Evolutionary conservation across 139 green algal genomes (phyloP).

Genomic region (Dunaliella primolecta): DNA sequence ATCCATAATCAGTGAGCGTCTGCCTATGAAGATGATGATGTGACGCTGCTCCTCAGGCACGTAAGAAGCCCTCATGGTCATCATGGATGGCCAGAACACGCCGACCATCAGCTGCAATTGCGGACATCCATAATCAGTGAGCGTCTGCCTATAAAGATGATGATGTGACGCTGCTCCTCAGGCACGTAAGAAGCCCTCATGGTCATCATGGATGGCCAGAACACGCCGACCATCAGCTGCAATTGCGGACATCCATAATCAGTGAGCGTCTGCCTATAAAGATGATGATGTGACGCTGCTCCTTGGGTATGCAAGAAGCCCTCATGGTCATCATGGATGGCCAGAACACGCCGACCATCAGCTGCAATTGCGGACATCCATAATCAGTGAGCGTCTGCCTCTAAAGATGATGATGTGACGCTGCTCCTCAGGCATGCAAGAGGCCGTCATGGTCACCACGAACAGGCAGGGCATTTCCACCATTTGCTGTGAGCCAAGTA

Average conservation of each 20-base stretch:
- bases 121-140: neutral
- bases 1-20: no score
- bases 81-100: conserved; percentile 97
- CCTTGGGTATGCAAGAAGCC: conserved; percentile 84
- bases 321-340: conserved; percentile 94
- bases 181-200: conserved; percentile 88
- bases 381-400: no score
- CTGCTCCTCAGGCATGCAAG: conserved; percentile 90
- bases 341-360: conserved; percentile 91
- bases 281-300: conserved; percentile 91
- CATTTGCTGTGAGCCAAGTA: conserved; percentile 30
- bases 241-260: no score
- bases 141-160: no score
- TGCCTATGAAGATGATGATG: conserved; percentile 97
- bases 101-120: conserved; percentile 55
- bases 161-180: conserved; percentile 89
- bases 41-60: conserved; percentile 90
- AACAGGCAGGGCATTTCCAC: conserved; percentile 94
- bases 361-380: no score
- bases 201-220: conserved; percentile 98
- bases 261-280: no score
- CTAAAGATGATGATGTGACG: conserved; percentile 93
- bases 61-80: conserved; percentile 88
- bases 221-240: conserved; percentile 73
- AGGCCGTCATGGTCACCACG: conserved; percentile 89